phyloP scores from a whole-genome alignment of 2,329 filamentous ascomycete genomes.

The Fusarium circinatum region DNA sequence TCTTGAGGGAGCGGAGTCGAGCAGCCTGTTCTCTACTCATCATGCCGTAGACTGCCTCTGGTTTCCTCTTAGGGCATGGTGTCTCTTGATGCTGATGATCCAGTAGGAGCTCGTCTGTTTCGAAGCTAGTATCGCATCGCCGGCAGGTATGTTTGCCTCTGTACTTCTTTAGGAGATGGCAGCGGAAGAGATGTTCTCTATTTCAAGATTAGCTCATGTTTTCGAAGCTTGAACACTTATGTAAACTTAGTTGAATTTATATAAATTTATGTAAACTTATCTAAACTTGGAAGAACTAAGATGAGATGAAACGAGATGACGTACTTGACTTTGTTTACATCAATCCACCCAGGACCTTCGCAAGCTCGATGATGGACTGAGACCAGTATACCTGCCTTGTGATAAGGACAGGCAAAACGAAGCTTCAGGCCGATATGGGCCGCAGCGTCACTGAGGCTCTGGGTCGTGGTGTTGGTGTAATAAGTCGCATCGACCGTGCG shows the following conservation, averaged over 20 bases:
- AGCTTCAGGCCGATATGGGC: fast-evolving
- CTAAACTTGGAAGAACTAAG: fast-evolving
- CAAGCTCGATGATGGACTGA: not conserved
- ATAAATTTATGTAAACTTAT: too few species aligned
- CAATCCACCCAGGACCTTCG: not conserved
- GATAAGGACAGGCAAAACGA: not conserved
- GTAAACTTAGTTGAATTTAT: too few species aligned
- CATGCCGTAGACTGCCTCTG: fast-evolving
- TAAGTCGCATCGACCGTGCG: not conserved
- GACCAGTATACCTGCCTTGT: not conserved
- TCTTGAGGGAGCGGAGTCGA: not conserved
- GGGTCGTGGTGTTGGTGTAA: not conserved
- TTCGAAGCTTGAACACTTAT: too few species aligned
- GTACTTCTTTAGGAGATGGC: not conserved
- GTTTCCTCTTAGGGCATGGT: fast-evolving
- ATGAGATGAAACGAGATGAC: fast-evolving
- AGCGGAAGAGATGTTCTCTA: not conserved
- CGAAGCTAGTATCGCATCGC: not conserved
- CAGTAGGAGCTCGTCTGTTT: not conserved
- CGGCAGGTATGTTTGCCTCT: not conserved
- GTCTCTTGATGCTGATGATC: not conserved
- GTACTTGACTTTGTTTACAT: not conserved
- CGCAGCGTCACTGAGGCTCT: not conserved
- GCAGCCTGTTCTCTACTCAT: not conserved
- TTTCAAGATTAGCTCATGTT: not conserved